Base-by-base conservation (phyloP, 352 stramenopile species). In the Globisporangium apiculatum region DNA sequence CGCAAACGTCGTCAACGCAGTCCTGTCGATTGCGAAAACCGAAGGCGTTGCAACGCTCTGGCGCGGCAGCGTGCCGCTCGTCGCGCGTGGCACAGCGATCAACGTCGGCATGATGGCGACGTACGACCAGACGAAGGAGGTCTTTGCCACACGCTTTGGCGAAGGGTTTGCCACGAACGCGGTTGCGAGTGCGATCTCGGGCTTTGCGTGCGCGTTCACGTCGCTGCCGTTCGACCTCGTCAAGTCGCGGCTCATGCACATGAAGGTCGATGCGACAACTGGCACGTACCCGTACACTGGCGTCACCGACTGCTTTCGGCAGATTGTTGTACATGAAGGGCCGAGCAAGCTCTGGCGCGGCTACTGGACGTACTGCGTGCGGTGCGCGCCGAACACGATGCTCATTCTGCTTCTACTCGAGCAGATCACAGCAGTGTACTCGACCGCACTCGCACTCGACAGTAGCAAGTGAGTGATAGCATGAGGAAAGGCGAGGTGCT, bases 61-160 rank as follows among this genome's bases (percentile, higher is more conserved):
- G 88, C 76, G 90, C 31, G 94, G 94, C 5, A 94, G 83, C 57
- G 73, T 94, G 45, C 93, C 94, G n/a, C 86, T 96, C n/a, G 95
- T 99, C 45, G 85, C 98, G n/a, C 87, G 97, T 66, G 97, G 96
- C 40, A 98, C 98, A 58, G 85, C 94, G 57, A 99, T 99, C 95
- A 99, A 99, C 79, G 91, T 99, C 15, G 97, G 97, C 55, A 99
- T 99, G 97, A 93, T 99, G 83, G 97, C 97, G 15, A 99, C 92
- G 64, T 99, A 99, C 72, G 97, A 99, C 79, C 95, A 99, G 80
- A 93, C 96, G 18, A 99, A 99, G 75, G 90, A 98, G 71, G 66
- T 85, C 56, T 77, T 97, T 52, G 61, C 81, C 46, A 63, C 73
- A 35, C 57, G 75, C 53, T 91, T 88, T 56, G 82, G 84, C 58